phyloP scores from a whole-genome alignment of 139 green algal species.

The Coelastrella sp. region DNA sequence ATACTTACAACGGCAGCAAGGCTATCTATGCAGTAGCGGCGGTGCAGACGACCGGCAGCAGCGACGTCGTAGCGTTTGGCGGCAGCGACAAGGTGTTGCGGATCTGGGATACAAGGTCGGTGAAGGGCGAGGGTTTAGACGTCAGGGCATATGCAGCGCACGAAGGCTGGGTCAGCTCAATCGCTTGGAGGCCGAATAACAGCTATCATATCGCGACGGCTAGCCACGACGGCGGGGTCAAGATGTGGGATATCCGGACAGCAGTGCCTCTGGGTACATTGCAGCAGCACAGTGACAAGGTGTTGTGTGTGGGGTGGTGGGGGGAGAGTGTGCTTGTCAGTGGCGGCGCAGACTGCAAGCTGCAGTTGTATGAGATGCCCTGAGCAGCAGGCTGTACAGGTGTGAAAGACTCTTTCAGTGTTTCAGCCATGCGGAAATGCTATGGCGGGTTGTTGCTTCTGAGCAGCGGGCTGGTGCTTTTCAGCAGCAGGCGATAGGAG shows the following conservation, averaged over 20 bases:
- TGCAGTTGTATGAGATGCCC: conserved; percentile 56
- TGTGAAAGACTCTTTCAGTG: too few species aligned
- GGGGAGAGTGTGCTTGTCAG: conserved; percentile 45
- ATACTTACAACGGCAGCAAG: conserved; percentile 81
- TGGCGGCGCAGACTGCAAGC: conserved; percentile 67
- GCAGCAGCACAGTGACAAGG: conserved; percentile 65
- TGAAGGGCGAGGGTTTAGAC: conserved; percentile 68
- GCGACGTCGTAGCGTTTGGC: conserved; percentile 77
- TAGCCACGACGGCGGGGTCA: conserved; percentile 66
- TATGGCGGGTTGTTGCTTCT: too few species aligned
- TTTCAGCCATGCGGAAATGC: too few species aligned
- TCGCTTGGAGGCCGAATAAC: conserved; percentile 75
- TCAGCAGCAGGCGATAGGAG: too few species aligned
- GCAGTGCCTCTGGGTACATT: conserved; percentile 69
- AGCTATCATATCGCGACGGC: conserved; percentile 74
- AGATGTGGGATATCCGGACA: conserved; percentile 76
- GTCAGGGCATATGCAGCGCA: conserved; percentile 64
- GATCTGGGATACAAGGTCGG: conserved; percentile 79
- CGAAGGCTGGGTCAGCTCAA: conserved; percentile 73
- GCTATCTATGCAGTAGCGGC: conserved; percentile 72
- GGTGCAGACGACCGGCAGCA: conserved; percentile 17
- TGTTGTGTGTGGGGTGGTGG: conserved; percentile 62
- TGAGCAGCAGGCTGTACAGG: not conserved
- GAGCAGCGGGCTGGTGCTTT: too few species aligned
- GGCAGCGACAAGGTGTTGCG: conserved; percentile 74